Evolutionary conservation across 129 eudicot species (phyloP), one percentile per base, ranked within the genome.

Genomic region (Mikania micrantha): DNA sequence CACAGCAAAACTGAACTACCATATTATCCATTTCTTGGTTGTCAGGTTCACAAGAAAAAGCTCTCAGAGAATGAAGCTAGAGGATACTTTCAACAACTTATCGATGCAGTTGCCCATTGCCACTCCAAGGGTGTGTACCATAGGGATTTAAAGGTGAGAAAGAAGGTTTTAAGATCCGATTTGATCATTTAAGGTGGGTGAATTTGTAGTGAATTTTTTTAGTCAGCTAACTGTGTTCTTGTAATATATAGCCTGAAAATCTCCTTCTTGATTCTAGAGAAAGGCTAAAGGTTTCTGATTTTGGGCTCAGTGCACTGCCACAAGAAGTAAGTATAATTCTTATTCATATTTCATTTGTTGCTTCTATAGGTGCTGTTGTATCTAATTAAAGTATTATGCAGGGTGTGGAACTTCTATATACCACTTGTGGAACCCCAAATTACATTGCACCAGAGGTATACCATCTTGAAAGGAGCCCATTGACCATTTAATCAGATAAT

Each of bases 341-440:
- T 35, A 45, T 44, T 6, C n/a, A 5, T 8, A 34, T 67, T 32
- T 38, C n/a, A 45, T 50, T 29, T 39, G 9, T 15, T 20, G 12
- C 25, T 45, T 66, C 28, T 9, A 36, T 38, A 52, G 8, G 8
- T 48, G 17, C 27, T 66, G 17, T 24, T 42, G 36, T 54, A 20
- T 57, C 56, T 67, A 10, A 75, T 27, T 4, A 24, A 67, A 52
- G 64, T 19, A 24, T 10, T 75, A 74, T 77, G 36, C 87, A 94
- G 99, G 99, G 97, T 44, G 99, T 86, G 73, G 90, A 90, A 35
- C 90, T 94, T 83, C 93, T 94, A 66, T 85, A 94, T 78, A 94
- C 99, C 67, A 89, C 99, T 36, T 94, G 99, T 49, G 97, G 99
- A 34, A 94, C 97, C 72, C 99, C 97, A 80, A 89, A 94, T 77